Evolutionary conservation across 352 stramenopile species (phyloP).

Genomic region (Phytopythium kandeliae): DNA sequence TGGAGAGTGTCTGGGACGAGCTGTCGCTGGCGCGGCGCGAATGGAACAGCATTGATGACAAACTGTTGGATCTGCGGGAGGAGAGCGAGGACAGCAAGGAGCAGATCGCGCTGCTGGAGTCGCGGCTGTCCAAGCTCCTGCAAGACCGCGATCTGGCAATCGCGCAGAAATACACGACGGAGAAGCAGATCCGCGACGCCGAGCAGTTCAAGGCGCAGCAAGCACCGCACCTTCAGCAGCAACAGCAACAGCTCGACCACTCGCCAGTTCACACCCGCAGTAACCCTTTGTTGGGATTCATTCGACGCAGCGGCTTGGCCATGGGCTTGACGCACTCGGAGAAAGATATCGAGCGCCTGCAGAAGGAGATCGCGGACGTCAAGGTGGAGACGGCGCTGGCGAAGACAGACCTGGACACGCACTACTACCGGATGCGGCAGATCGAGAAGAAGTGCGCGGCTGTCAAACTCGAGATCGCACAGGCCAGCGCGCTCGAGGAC

Average conservation of each 20-base stretch:
- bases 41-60: conserved; percentile 33
- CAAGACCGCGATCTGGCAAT: conserved; percentile 69
- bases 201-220: conserved; percentile 40
- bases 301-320: conserved; percentile 10
- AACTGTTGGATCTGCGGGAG: conserved; percentile 27
- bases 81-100: conserved; percentile 38
- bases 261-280: conserved; percentile 12
- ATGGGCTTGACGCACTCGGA: conserved; percentile 17
- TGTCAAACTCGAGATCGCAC: conserved; percentile 62
- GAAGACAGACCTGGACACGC: conserved; percentile 53
- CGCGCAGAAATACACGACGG: conserved; percentile 60
- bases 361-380: conserved; percentile 60
- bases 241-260: conserved; percentile 11
- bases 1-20: conserved; percentile 38
- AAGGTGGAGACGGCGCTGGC: conserved; percentile 53
- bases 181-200: conserved; percentile 58
- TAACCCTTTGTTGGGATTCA: conserved; percentile 13
- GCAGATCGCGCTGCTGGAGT: conserved; percentile 53
- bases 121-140: conserved; percentile 69
- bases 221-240: conserved; percentile 10
- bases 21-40: conserved; percentile 43
- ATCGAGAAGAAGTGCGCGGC: conserved; percentile 50
- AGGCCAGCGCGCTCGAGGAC: conserved; percentile 56
- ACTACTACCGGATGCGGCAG: conserved; percentile 51
- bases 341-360: conserved; percentile 55